Base-by-base conservation (phyloP, 78 protist genomes). In the Paratrimastix pyriformis region DNA sequence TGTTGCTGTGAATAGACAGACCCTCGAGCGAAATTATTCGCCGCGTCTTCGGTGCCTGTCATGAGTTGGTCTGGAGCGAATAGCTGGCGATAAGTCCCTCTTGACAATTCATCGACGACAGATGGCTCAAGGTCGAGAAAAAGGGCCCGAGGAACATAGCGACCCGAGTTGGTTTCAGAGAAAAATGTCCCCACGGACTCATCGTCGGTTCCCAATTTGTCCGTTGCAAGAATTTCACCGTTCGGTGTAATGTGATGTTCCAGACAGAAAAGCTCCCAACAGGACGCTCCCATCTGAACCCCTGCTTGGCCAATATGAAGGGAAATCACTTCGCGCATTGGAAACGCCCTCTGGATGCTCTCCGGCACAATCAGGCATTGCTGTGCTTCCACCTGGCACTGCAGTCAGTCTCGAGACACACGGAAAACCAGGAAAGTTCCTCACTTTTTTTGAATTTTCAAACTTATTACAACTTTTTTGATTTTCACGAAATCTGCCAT, bases 1-100 rank as follows among this genome's bases (percentile, higher is more conserved):
- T n/a, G n/a, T n/a, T n/a, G n/a, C n/a, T n/a, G n/a, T n/a, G n/a
- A n/a, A n/a, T n/a, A n/a, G n/a, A n/a, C n/a, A n/a, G n/a, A n/a
- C n/a, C n/a, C 99, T 60, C 98, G 92, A 30, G 98, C 97, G 59
- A 48, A 45, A 94, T 94, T 94, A 82, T 97, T 98, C 46, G 99
- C 98, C 59, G 94, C 99, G 81, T 93, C 97, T 92, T 52, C 39
- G 18, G 94, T 94, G 71, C 98, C 98, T 29, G 92, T 75, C 80
- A 94, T 88, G 74, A 97, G 82, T 75, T 93, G 94, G 77, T 97
- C 95, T 30, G 98, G 99, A 87, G 91, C 96, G 93, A 87, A 96
- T 40, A 96, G 88, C 80, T 87, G 86, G 39, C 93, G 72, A 86
- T 94, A 94, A 46, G 86, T 75, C 54, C 98, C 98, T n/a, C 83